Evolutionary conservation across 176 grass and related monocot genomes (phyloP).

Genomic region (Chrysopogon serrulatus): DNA sequence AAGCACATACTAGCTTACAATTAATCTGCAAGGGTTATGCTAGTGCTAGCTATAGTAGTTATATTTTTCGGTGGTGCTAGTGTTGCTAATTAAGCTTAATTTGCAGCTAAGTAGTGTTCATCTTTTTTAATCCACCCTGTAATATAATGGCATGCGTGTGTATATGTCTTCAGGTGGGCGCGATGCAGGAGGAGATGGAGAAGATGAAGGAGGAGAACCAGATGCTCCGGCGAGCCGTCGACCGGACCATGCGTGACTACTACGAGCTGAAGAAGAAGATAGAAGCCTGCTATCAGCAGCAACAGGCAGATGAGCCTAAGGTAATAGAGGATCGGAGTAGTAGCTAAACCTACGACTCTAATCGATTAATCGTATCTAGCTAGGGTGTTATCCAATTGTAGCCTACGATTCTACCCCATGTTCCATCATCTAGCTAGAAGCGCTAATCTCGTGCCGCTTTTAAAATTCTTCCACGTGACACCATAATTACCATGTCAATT

Average conservation of each 20-base stretch:
- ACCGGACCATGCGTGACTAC: slow-evolving; percentile 61
- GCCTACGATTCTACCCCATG: slow-evolving; percentile 18
- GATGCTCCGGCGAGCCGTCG: slow-evolving; percentile 52
- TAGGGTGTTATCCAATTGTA: slow-evolving; percentile 26
- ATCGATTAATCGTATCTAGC: background rate
- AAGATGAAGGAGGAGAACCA: slow-evolving; percentile 86
- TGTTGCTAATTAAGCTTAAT: background rate
- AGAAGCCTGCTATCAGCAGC: slow-evolving; percentile 42
- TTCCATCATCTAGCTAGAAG: background rate
- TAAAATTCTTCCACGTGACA: slow-evolving; percentile 41
- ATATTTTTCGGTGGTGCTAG: background rate
- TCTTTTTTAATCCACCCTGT: background rate
- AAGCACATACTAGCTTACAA: background rate
- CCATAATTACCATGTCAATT: slow-evolving; percentile 46
- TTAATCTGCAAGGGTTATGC: background rate
- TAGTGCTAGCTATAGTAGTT: background rate
- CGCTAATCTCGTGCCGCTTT: slow-evolving; percentile 24
- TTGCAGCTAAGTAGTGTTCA: background rate
- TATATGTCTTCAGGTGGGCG: slow-evolving; percentile 44
- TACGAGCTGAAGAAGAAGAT: slow-evolving; percentile 72
- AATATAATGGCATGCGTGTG: background rate
- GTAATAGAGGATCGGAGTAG: slow-evolving; percentile 21
- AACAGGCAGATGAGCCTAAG: slow-evolving; percentile 49
- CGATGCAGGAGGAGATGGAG: slow-evolving; percentile 77
- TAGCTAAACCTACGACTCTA: background rate